These are phyloP conservation scores for Guyanaporus albipodus DNA, from an alignment of 768 basidiomycete genomes.

Conservation along the genomic window DNA sequence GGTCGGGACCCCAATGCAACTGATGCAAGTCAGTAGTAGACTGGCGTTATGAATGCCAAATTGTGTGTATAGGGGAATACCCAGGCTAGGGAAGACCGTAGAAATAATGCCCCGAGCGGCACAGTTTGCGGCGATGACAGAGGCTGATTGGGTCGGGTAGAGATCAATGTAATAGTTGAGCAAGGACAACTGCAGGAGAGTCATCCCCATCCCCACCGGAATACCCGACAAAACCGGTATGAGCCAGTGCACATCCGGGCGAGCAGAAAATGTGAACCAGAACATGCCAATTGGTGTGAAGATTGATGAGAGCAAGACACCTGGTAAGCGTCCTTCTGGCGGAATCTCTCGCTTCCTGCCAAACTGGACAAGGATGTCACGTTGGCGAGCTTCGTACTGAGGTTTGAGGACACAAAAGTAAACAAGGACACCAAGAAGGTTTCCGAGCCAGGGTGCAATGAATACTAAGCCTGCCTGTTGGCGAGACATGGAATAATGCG, in stretches of 20 bases:
- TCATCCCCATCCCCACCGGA: constrained; percentile 27
- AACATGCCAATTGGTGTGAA: constrained; percentile 25
- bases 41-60: constrained; percentile 19
- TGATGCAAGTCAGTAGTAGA: constrained; percentile 20
- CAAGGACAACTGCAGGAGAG: constrained; percentile 24
- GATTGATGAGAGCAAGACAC: constrained; percentile 17
- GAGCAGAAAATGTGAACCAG: constrained; percentile 24
- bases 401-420: constrained; percentile 24
- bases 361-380: constrained; percentile 11
- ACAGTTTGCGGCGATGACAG: constrained; percentile 23
- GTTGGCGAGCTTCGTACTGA: constrained; percentile 18
- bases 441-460: constrained; percentile 22
- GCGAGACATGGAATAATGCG: constrained; percentile 21
- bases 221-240: constrained; percentile 23
- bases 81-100: constrained; percentile 19
- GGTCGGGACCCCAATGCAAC: constrained; percentile 17
- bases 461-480: constrained; percentile 21
- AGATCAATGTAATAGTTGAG: constrained; percentile 27
- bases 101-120: constrained; percentile 13
- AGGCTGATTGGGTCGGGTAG: constrained; percentile 22
- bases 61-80: constrained; percentile 14
- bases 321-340: constrained; percentile 21
- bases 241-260: constrained; percentile 19
- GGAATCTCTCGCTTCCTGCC: constrained; percentile 15
- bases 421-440: constrained; percentile 20